A percentile compares a stretch with the other conserved stretches of the same genome.
These are phyloP conservation scores for Mycena kentingensis DNA, from an alignment of 768 basidiomycete species.

Conservation along the genomic window DNA sequence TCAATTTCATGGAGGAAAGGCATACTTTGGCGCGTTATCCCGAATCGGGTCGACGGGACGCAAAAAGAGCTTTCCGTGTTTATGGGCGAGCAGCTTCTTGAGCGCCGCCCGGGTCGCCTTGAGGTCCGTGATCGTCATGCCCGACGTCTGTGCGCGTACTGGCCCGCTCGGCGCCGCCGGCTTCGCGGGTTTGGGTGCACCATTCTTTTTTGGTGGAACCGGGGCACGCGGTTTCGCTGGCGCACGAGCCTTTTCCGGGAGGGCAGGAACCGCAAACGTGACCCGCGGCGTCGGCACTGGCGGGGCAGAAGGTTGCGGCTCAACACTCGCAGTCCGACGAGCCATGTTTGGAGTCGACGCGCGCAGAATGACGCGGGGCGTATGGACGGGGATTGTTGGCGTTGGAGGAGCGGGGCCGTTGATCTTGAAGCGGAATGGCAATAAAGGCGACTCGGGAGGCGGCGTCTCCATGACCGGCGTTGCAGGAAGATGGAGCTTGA, in stretches of 20 bases:
- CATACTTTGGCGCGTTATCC: conserved; percentile 84
- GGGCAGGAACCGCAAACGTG: conserved; percentile 38
- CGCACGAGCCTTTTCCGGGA: conserved; percentile 44
- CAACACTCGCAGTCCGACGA: conserved; percentile 27
- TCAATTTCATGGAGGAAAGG: conserved; percentile 1
- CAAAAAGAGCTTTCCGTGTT: conserved; percentile 72
- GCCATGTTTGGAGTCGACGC: conserved; percentile 24
- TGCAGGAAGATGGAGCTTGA: conserved; percentile 76
- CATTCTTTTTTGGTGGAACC: conserved; percentile 30
- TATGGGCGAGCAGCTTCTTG: conserved; percentile 78
- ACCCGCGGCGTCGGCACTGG: conserved; percentile 29
- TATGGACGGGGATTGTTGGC: conserved; percentile 31
- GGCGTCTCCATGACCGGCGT: conserved; percentile 69
- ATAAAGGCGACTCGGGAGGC: conserved; percentile 48
- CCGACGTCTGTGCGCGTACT: conserved; percentile 58
- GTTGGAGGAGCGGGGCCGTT: conserved; percentile 40
- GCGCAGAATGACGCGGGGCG: conserved; percentile 23
- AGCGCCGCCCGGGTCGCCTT: conserved; percentile 74
- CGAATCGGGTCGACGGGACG: conserved; percentile 96
- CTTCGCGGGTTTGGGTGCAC: conserved; percentile 43
- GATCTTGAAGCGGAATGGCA: conserved; percentile 39
- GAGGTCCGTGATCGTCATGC: conserved; percentile 77
- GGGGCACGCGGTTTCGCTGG: conserved; percentile 10
- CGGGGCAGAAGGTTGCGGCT: not conserved
- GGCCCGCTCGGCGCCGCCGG: not conserved